phyloP scores from a whole-genome alignment of 345 rosid species.

The Populus simonii region DNA sequence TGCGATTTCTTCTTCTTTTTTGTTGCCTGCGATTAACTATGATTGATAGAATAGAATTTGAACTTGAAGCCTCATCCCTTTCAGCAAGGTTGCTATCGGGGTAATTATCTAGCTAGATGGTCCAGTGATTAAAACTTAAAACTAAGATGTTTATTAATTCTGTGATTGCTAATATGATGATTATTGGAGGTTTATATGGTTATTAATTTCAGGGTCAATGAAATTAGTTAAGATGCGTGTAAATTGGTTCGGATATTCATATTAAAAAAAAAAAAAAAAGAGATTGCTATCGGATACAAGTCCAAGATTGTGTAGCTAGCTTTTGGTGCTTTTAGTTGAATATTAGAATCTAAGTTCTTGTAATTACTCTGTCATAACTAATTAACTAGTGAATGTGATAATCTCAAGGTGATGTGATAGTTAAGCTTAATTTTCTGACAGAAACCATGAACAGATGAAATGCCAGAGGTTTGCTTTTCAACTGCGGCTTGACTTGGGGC shows the following conservation, averaged over 20 bases:
- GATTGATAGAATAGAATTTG: neutral
- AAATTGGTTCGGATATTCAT: too few relatives aligned
- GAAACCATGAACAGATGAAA: too few relatives aligned
- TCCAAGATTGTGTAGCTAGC: neutral
- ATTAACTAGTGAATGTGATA: neutral
- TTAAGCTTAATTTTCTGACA: neutral
- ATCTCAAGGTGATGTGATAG: neutral
- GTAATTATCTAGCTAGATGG: too few relatives aligned
- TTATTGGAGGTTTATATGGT: too few relatives aligned
- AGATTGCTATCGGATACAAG: neutral
- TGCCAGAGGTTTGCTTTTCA: too few relatives aligned
- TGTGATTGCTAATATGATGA: too few relatives aligned
- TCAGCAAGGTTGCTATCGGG: neutral
- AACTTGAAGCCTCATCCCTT: neutral
- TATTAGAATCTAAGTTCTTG: neutral
- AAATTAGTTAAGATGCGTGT: rapidly evolving
- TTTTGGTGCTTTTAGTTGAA: neutral
- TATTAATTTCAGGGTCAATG: rapidly evolving
- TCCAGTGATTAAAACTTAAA: too few relatives aligned
- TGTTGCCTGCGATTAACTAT: neutral
- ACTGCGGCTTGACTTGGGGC: too few relatives aligned
- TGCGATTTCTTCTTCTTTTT: too few relatives aligned
- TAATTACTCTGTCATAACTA: neutral
- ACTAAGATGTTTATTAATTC: too few relatives aligned
- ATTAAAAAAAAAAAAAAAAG: too few relatives aligned